phyloP scores from a whole-genome alignment of 2,329 filamentous ascomycete genomes.

The Metarhizium rileyi region DNA sequence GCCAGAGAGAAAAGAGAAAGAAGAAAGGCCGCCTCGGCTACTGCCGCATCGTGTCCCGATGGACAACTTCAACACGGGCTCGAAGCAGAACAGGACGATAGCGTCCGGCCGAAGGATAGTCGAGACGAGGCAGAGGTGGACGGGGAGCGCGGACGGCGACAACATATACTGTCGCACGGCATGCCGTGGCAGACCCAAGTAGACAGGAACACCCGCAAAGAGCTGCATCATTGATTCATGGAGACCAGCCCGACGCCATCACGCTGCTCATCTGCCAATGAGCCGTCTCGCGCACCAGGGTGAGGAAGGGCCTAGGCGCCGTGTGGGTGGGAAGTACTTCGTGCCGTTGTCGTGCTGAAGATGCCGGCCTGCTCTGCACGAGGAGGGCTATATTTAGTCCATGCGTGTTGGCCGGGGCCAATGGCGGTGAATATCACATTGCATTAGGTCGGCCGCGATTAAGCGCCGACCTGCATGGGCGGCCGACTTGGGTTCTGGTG shows the following conservation, averaged over 20 bases:
- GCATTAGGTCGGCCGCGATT: background rate
- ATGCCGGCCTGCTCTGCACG: background rate
- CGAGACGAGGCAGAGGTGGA: background rate
- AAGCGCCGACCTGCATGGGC: background rate
- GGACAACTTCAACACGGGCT: background rate
- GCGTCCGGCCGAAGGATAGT: background rate
- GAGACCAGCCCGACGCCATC: background rate
- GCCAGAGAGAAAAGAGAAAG: background rate
- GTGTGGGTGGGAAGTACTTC: too few species aligned
- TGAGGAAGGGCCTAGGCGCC: too few species aligned
- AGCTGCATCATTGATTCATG: too few species aligned
- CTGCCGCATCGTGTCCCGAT: background rate
- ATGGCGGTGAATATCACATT: constrained; percentile 1
- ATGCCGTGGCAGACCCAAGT: background rate
- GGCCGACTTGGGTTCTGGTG: background rate
- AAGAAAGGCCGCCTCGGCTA: background rate
- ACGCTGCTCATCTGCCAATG: too few species aligned
- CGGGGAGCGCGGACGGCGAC: background rate
- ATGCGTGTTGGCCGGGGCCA: too few species aligned
- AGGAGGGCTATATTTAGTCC: background rate
- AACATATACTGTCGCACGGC: background rate
- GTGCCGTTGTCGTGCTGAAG: too few species aligned
- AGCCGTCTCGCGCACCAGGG: too few species aligned
- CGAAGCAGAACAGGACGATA: background rate
- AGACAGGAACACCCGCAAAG: too few species aligned